Base-by-base conservation (phyloP, 805 yeast species). In the Kazachstania bromeliacearum region DNA sequence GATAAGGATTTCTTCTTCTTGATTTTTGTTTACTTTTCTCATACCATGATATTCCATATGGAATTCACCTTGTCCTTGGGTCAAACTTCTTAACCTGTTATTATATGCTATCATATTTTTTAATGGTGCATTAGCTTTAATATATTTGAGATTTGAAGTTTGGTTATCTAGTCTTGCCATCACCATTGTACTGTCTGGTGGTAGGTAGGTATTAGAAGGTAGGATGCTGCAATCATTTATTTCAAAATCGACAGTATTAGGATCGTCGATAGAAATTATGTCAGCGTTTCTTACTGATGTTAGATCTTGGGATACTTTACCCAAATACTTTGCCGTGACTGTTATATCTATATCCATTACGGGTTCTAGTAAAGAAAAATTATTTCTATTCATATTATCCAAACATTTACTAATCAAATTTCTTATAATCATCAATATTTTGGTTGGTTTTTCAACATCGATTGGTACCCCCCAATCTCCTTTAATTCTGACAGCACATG, bases 51-150 rank as follows among this genome's bases (percentile, higher is more conserved):
- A 82, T 10, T 73, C 69, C 95, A 89, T 84, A 41, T 76, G 75
- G 57, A 83, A 87, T 2, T 77, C 71, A 2, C 88, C 95, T 29
- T 95, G 68, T 1, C 98, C 98, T 51, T 85, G 87, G 0, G 96
- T 88, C 47, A 87, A 63, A 25, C 92, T 79, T 48, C 97, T 63
- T 31, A 92, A 63, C 42, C 73, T 74, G 8, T 78, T 75, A 40
- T 85, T 67, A 55, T 92, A 92, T 0, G 96, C 95, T 33, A 87
- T 73, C 95, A 92, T 87, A 42, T 81, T 94, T 41, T 79, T 70
- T 52, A 92, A 64, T 3, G 98, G 96, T 0, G 87, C 88, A 34
- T 70, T 73, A 0, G 96, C 95, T n/a, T 64, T 64, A 23, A 92
- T 73, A 6, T 71, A 60, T 59, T 84, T 75, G 9, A 43, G 43